phyloP scores from a whole-genome alignment of 139 green algal species.

The Yamagishiella unicocca region DNA sequence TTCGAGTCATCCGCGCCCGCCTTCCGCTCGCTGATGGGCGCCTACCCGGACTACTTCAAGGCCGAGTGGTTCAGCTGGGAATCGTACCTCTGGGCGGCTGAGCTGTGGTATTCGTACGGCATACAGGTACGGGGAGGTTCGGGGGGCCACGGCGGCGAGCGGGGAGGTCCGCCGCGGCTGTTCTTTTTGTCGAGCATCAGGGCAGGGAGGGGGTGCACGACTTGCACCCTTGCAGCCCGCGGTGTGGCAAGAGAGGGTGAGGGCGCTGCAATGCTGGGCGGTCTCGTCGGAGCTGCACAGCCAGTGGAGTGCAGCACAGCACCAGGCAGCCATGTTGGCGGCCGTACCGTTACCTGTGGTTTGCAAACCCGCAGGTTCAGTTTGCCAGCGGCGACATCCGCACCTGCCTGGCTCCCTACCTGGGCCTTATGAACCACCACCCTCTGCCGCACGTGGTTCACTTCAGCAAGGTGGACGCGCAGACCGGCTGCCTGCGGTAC shows the following conservation, averaged over 20 bases:
- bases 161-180: no score
- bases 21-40: slow-evolving; percentile 63
- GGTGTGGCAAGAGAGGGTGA: no score
- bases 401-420: slow-evolving; percentile 76
- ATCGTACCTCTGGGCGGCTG: slow-evolving; percentile 76
- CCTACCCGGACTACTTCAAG: slow-evolving; percentile 71
- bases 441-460: slow-evolving; percentile 79
- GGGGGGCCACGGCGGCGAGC: no score
- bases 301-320: no score
- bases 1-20: slow-evolving; percentile 56
- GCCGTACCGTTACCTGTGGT: no score
- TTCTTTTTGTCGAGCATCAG: no score
- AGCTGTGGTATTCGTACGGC: slow-evolving; percentile 85
- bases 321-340: no score
- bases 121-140: slow-evolving; percentile 73
- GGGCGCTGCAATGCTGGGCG: no score
- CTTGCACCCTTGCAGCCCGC: no score
- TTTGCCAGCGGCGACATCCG: slow-evolving; percentile 47
- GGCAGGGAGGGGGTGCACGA: no score
- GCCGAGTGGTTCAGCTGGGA: slow-evolving; percentile 66
- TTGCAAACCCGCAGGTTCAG: slow-evolving; percentile 61
- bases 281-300: no score
- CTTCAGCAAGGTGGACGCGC: slow-evolving; percentile 69
- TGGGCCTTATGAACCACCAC: slow-evolving; percentile 81
- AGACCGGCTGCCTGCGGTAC: slow-evolving; percentile 44